Evolutionary conservation across 495 filamentous ascomycete genomes (phyloP).

Genomic region (Platismatia glauca): DNA sequence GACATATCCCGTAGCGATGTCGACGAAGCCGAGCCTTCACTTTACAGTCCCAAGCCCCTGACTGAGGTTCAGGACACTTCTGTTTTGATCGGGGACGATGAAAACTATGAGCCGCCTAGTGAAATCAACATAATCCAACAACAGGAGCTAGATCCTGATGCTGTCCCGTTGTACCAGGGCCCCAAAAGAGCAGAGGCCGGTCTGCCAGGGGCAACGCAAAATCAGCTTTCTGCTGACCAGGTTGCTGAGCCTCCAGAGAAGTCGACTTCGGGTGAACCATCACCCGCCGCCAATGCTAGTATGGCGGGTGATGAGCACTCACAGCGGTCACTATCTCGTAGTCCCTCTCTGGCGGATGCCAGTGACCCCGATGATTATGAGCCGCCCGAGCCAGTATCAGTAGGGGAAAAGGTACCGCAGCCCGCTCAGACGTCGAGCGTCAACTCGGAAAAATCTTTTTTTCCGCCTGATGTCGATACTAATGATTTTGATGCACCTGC

Average conservation of each 20-base stretch:
- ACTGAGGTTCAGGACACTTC: conserved; percentile 1
- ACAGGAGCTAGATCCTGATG: background rate
- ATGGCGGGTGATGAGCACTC: background rate
- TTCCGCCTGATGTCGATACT: conserved; percentile 2
- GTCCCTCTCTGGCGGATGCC: conserved; percentile 4
- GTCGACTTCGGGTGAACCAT: background rate
- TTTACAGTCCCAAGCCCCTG: conserved; percentile 3
- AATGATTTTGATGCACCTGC: background rate
- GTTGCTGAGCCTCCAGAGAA: background rate
- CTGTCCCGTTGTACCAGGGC: background rate
- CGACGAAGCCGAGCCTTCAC: conserved; percentile 19
- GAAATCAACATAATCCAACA: conserved; percentile 1
- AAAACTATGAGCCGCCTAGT: conserved; percentile 18
- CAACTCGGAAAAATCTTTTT: conserved; percentile 7
- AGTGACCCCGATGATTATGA: conserved; percentile 47
- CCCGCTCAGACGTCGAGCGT: background rate
- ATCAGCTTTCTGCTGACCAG: background rate
- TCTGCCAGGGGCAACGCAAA: background rate
- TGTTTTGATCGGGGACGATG: conserved; percentile 2
- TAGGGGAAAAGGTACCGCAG: conserved; percentile 20
- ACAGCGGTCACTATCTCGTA: background rate
- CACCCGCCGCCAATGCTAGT: background rate
- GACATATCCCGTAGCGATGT: conserved; percentile 23
- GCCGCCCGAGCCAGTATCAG: conserved; percentile 44
- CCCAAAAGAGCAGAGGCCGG: background rate